A percentile compares a stretch with the other conserved stretches of the same genome.
Evolutionary conservation across 2,329 filamentous ascomycete species (phyloP).

Genomic region (Incumbomyces lentus): DNA sequence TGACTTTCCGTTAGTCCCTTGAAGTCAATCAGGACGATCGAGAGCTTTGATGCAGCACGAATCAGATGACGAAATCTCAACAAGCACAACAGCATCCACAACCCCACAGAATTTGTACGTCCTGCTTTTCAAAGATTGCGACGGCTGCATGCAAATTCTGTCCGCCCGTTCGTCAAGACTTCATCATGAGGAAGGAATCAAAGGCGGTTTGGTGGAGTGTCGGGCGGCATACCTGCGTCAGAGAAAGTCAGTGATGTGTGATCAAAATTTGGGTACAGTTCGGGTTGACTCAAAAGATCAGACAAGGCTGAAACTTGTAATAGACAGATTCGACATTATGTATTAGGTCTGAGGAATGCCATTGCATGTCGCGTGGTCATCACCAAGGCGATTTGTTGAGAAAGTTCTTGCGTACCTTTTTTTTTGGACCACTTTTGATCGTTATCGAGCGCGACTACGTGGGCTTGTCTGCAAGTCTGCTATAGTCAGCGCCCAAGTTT

Average conservation of each 20-base stretch:
- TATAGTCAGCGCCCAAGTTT: constrained; percentile 4
- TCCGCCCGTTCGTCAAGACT: constrained; percentile 58
- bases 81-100: constrained; percentile 46
- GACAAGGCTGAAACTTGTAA: constrained; percentile 61
- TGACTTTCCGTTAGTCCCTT: constrained; percentile 13
- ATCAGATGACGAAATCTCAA: constrained; percentile 62
- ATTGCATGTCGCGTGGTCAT: constrained; percentile 55
- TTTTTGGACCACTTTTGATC: background rate
- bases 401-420: background rate
- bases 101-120: constrained; percentile 56
- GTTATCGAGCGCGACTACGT: too few species aligned
- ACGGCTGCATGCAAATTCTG: constrained; percentile 43
- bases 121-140: constrained; percentile 36
- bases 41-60: constrained; percentile 3
- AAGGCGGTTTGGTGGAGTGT: constrained; percentile 13
- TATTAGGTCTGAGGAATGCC: constrained; percentile 61
- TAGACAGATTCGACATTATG: constrained; percentile 53
- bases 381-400: constrained; percentile 33
- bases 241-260: background rate
- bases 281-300: constrained; percentile 31
- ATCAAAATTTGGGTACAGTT: constrained; percentile 1
- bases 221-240: background rate
- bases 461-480: background rate
- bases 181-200: constrained; percentile 42
- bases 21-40: too few species aligned